phyloP scores from a whole-genome alignment of 805 yeast species.

The Schizosaccharomyces lindneri region DNA sequence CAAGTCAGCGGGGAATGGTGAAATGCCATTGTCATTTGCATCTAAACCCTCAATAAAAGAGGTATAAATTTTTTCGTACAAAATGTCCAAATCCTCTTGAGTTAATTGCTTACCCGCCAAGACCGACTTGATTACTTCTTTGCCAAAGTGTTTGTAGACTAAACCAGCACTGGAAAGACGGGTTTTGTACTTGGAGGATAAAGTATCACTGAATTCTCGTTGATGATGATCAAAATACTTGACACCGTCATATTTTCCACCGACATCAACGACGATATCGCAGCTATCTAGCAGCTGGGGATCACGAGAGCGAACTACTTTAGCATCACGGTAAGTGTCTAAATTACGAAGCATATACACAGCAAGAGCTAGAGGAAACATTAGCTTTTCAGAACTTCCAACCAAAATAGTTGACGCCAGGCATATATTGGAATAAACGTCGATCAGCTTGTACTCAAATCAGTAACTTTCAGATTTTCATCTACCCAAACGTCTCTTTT shows the following conservation, averaged over 20 bases:
- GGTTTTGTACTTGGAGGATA: constrained; percentile 35
- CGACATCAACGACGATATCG: constrained; percentile 82
- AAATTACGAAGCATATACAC: constrained; percentile 57
- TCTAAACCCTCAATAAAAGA: constrained; percentile 79
- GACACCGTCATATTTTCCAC: constrained; percentile 58
- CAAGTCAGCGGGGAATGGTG: constrained; percentile 34
- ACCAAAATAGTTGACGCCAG: too few species aligned
- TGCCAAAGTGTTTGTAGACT: constrained; percentile 38
- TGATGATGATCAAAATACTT: constrained; percentile 93
- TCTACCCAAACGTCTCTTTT: neutral
- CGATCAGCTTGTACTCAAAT: too few species aligned
- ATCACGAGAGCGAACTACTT: constrained; percentile 60
- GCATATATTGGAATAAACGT: too few species aligned
- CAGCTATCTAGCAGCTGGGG: constrained; percentile 60
- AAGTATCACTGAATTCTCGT: constrained; percentile 62
- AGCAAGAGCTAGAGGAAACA: constrained; percentile 24
- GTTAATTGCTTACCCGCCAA: neutral
- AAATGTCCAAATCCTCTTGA: constrained; percentile 10
- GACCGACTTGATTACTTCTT: constrained; percentile 16
- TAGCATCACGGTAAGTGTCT: constrained; percentile 40
- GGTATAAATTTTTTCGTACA: constrained; percentile 56
- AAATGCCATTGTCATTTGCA: constrained; percentile 87
- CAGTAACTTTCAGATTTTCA: too few species aligned
- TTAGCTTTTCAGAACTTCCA: too few species aligned
- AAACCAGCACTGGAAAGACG: constrained; percentile 86